Conservation (phyloP, 2,329 filamentous ascomycete species). For the Colletotrichum truncatum region DNA sequence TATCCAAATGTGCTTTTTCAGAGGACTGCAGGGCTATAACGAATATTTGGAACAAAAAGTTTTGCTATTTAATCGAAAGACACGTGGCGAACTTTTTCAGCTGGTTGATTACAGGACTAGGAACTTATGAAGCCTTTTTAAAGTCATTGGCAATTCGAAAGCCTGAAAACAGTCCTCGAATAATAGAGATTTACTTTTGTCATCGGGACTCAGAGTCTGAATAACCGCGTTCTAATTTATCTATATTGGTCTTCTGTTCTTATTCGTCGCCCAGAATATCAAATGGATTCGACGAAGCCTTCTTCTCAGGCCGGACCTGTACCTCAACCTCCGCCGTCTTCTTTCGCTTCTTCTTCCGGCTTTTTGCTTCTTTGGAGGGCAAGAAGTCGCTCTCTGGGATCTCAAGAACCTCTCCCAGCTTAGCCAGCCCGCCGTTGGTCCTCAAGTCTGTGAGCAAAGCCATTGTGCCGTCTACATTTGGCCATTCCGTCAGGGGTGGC, state of each 20-base stretch:
- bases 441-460: slow-evolving; percentile 11
- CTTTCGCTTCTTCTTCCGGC: slow-evolving; percentile 22
- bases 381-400: background rate
- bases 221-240: background rate
- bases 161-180: no score
- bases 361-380: slow-evolving; percentile 24
- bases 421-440: background rate
- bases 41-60: no score
- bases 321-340: background rate
- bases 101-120: no score
- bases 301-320: slow-evolving; percentile 9
- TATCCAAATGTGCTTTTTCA: no score
- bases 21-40: no score
- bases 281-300: slow-evolving; percentile 20
- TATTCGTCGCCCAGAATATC: slow-evolving; percentile 18
- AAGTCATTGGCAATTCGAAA: no score
- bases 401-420: background rate
- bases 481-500: slow-evolving; percentile 16
- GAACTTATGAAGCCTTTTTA: no score
- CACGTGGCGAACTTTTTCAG: no score
- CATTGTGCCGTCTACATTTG: slow-evolving; percentile 6
- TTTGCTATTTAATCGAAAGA: no score
- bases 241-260: no score
- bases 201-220: no score
- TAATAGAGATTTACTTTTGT: no score